Evolutionary conservation across 2,329 filamentous ascomycete genomes (phyloP), one percentile per base, ranked within the genome.

Genomic region (Pezicula radicicola): DNA sequence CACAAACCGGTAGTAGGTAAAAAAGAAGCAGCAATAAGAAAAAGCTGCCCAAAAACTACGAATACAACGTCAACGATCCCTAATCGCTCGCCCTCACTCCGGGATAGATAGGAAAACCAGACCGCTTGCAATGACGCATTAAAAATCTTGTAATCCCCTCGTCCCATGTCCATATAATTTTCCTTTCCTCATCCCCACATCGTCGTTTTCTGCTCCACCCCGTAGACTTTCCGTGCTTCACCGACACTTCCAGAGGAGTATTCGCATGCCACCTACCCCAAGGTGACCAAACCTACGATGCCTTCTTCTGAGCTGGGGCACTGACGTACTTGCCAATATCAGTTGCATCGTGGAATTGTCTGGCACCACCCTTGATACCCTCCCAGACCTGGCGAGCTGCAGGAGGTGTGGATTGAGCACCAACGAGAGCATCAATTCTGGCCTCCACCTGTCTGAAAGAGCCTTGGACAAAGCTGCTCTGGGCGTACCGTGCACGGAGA

Each of bases 381-480:
- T 88, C 87, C 93, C 93, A 97, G 48, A 79, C 82, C 68, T 93
- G 84, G 64, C 89, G 83, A 51, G 86, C 88, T 25, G 77, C 84
- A 1, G 92, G 91, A 27, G 91, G 91, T 15, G 88, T 91, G 68
- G 87, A 89, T 79, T 96, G 92, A 64, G 91, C 88, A 49, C 91
- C 88, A 51, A 94, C 83, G 46, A 91, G 77, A 55, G 88, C 87
- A 71, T 97, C 93, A 55, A 93, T 76, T 60, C 89, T 83, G 50
- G 87, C 84, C 65, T 83, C 84, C 51, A 93, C 73, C 63, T 87
- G 81, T 58, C 79, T 75, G 66, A 97, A 87, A 45, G 89, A 85
- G 64, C 80, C 83, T 77, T 96, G 90, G n/a, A 97, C 89, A 67
- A 97, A 96, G 59, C 77, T 83, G 81, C 91, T 97, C 80, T 97